Conservation (phyloP, 305 asterid species). For the Fraxinus nigra region DNA sequence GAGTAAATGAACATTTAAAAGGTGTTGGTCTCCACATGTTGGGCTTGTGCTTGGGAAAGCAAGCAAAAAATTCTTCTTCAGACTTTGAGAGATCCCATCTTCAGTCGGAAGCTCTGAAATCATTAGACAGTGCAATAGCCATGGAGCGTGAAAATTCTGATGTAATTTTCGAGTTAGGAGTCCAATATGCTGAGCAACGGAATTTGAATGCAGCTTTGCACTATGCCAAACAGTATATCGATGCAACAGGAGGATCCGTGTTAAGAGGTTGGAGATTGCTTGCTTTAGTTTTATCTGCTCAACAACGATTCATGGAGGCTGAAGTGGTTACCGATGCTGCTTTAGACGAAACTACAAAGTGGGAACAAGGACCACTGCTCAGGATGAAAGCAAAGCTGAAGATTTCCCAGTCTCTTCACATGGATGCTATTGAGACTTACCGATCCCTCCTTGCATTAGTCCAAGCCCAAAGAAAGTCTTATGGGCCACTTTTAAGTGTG, state of each 20-base stretch:
- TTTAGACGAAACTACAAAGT: conserved; percentile 83
- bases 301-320: conserved; percentile 78
- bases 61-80: conserved; percentile 77
- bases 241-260: conserved; percentile 88
- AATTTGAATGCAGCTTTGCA: conserved; percentile 79
- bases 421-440: conserved; percentile 82
- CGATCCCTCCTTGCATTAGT: conserved; percentile 86
- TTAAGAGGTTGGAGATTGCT: conserved; percentile 90
- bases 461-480: conserved; percentile 82
- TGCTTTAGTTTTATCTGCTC: conserved; percentile 87
- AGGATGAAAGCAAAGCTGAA: conserved; percentile 86
- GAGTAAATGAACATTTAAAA: conserved; percentile 62
- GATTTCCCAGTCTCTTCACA: conserved; percentile 67
- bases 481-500: conserved; percentile 54
- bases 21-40: conserved; percentile 77
- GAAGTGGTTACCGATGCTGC: conserved; percentile 91
- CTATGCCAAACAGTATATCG: conserved; percentile 76
- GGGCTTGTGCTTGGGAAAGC: conserved; percentile 90
- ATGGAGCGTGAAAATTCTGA: conserved; percentile 76
- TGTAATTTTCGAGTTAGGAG: conserved; percentile 71
- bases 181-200: conserved; percentile 85
- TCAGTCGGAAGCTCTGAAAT: conserved; percentile 86
- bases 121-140: conserved; percentile 67
- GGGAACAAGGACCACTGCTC: conserved; percentile 96
- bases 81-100: conserved; percentile 89